Evolutionary conservation across 345 rosid species (phyloP).

Genomic region (Populus ilicifolia): DNA sequence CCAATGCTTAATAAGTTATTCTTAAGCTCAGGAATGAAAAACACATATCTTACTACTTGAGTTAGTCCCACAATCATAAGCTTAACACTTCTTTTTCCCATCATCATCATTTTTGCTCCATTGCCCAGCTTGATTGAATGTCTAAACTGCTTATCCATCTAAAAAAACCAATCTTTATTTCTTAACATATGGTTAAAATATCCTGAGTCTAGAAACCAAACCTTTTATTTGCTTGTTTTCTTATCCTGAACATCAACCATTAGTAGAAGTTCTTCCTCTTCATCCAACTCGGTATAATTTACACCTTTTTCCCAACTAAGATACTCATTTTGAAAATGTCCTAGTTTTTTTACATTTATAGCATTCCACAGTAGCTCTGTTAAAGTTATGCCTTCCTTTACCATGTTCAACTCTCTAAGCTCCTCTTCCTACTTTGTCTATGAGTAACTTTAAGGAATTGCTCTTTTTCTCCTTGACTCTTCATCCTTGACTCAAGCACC

Average conservation of each 20-base stretch:
- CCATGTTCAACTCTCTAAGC: background rate
- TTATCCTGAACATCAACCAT: background rate
- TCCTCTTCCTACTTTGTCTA: background rate
- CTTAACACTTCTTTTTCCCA: background rate
- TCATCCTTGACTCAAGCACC: background rate
- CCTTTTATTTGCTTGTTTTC: too few species aligned
- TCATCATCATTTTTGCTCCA: background rate
- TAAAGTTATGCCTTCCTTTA: background rate
- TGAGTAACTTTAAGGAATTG: background rate
- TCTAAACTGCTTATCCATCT: background rate
- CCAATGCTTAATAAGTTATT: background rate
- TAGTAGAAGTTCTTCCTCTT: background rate
- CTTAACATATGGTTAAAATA: conserved; percentile 3
- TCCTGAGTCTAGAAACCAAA: conserved; percentile 1
- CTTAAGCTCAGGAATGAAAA: background rate
- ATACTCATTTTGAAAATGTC: background rate
- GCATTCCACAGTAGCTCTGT: background rate
- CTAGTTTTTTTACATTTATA: background rate
- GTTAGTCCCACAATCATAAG: background rate
- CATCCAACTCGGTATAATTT: background rate
- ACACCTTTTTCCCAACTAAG: background rate
- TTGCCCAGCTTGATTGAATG: background rate
- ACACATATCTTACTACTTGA: background rate
- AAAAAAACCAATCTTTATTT: background rate
- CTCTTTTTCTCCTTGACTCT: background rate